phyloP scores from a whole-genome alignment of 257 asterid species.

The Solanum pinnatisectum region DNA sequence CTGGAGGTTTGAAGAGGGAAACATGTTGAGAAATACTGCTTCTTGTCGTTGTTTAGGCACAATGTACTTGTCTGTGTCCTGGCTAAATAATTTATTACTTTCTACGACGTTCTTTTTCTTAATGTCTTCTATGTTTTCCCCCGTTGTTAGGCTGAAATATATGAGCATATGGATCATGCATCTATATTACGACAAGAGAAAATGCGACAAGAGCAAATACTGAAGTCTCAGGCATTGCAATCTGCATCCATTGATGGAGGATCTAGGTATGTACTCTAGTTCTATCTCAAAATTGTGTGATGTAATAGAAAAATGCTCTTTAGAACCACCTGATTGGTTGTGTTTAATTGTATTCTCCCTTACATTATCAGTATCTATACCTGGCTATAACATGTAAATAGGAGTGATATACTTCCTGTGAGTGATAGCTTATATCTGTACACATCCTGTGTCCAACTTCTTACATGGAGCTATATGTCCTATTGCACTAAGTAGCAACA shows the following conservation, averaged over 20 bases:
- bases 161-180: conserved; percentile 68
- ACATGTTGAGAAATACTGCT: neutral
- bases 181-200: conserved; percentile 59
- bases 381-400: neutral
- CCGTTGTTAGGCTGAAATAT: conserved; percentile 43
- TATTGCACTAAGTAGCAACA: conserved; percentile 59
- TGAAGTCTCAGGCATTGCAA: conserved; percentile 67
- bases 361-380: neutral
- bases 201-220: conserved; percentile 66
- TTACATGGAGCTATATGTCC: conserved; percentile 28
- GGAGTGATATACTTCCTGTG: neutral
- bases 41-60: neutral
- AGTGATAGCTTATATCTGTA: neutral
- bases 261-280: conserved; percentile 50
- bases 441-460: conserved; percentile 26
- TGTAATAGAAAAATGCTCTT: neutral
- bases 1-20: neutral
- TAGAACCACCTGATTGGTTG: neutral
- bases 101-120: neutral
- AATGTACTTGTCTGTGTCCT: neutral
- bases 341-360: neutral
- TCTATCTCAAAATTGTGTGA: neutral
- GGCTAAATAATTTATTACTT: neutral
- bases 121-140: neutral
- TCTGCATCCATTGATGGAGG: conserved; percentile 69